Base-by-base conservation (phyloP, 2,329 filamentous ascomycete genomes). In the Penicillium sp. region DNA sequence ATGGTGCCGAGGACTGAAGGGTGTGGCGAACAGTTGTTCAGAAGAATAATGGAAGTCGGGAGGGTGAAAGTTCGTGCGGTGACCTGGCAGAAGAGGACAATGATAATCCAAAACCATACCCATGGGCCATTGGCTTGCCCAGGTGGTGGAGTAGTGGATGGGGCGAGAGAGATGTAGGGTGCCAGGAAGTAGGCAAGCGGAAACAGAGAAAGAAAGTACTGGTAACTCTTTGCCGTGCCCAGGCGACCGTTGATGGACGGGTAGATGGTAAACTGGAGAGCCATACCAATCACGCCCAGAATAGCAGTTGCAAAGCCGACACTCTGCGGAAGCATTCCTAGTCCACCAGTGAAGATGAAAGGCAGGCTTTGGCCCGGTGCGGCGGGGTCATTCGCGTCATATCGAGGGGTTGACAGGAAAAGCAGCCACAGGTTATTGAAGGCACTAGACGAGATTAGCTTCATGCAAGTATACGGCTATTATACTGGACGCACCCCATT, bases 351-450 rank as follows among this genome's bases (percentile, higher is more conserved):
- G 55, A 84, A 87, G 47, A 73, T 49, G 42, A 69, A 67, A 0
- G 79, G 78, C 1, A 77, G 65, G 41, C 34, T 62, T 44, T 52
- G 66, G 37, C 73, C 65, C 45, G 69, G 57, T 13, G 57, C 56
- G 10, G 56, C 50, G 8, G 68, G 63, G 64, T 65, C 60, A 30
- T 57, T 54, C 10, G 55, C 26, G 28, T 65, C 61, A 37, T 64
- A 78, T 6, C 82, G 80, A 0, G 82, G 80, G 0, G 83, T 85
- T 1, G 84, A 86, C 30, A 88, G 74, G 65, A 88, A 88, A 31
- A 86, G 74, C 33, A 84, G 80, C 80, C 82, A 87, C 14, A 88
- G 73, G 12, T 81, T 80, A 57, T 85, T 82, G 67, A 87, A 88
- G 17, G 82, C 82, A 44, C 25, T 27, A 27, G 12, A 13, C 10